Base-by-base conservation (phyloP, 2,329 filamentous ascomycete species). In the Botrytis galanthina region DNA sequence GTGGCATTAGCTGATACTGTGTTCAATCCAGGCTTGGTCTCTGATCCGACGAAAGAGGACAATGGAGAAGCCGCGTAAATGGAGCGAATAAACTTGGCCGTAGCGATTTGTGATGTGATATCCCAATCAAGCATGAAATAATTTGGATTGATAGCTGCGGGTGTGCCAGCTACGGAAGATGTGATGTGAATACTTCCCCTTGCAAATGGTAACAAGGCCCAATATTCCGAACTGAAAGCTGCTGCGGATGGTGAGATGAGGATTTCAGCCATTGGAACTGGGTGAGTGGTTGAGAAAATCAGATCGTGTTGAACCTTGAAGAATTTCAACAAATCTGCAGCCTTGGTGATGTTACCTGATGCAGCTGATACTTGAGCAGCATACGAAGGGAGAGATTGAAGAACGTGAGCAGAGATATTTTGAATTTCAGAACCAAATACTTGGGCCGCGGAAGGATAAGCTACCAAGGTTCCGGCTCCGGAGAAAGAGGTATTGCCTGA, bases 181-280 rank as follows among this genome's bases (percentile, higher is more conserved):
- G 79, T 78, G 75, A 90, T 87, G 80, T 90, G 89, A 64, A 88
- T 85, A 54, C 83, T 83, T 2, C 89, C 89, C 0, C 87, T 85
- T 3, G 86, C 87, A 78, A 88, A 86, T 0, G 89, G 81, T 67
- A 85, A 84, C 68, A 86, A 80, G 2, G 74, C 54, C 61, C 71
- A 74, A 32, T 73, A 76, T 42, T 75, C 70, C 0, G 68, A 37
- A 14, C 29, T 44, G 29, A 48, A 70, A 10, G 79, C 76, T 10
- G 82, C 76, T 35, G 84, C 80, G 0, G 81, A 70, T 5, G 81
- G 81, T 7, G 78, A 78, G 75, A 90, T 87, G 80, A 90, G 89
- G 0, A 86, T 80, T 77, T 88, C 87, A 1, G 82, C 84, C 4
- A 87, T 79, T 0, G 86, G 84, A 0, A 86, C 81, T 20, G 82